A percentile compares a stretch with the other conserved stretches of the same genome.
These are phyloP conservation scores for Stemphylium lycopersici DNA, from an alignment of 2,329 filamentous ascomycete genomes.

Conservation along the genomic window DNA sequence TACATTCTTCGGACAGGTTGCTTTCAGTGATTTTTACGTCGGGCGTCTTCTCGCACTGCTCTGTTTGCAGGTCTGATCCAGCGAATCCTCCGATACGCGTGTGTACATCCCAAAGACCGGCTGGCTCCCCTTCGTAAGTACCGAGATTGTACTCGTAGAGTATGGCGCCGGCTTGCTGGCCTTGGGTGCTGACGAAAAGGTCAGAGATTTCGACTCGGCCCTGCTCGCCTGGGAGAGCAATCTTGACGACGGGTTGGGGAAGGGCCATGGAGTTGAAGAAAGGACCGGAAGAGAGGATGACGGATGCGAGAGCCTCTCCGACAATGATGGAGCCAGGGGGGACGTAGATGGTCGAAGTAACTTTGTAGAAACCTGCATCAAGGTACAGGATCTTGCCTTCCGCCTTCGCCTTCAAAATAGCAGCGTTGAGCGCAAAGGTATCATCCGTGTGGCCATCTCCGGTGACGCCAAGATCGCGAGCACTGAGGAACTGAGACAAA, in stretches of 20 bases:
- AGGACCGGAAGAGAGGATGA: constrained; percentile 77
- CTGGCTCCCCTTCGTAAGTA: constrained; percentile 61
- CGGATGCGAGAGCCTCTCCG: constrained; percentile 82
- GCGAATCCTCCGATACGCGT: constrained; percentile 81
- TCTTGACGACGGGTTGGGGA: constrained; percentile 69
- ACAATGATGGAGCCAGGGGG: constrained; percentile 78
- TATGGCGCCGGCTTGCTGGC: constrained; percentile 69
- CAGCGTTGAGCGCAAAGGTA: constrained; percentile 75
- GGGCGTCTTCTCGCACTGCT: constrained; percentile 78
- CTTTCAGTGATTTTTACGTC: constrained; percentile 58
- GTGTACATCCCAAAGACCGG: constrained; percentile 86
- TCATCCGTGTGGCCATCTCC: constrained; percentile 88
- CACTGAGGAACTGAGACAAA: constrained; percentile 66
- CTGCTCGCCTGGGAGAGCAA: constrained; percentile 67
- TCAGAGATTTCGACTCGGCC: constrained; percentile 75
- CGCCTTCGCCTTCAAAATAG: constrained; percentile 67
- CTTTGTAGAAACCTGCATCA: constrained; percentile 63
- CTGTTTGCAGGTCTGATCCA: constrained; percentile 77
- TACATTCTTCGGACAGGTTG: constrained; percentile 66
- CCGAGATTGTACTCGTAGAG: constrained; percentile 76
- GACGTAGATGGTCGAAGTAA: constrained; percentile 61
- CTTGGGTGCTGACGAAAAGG: constrained; percentile 72
- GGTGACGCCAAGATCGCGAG: constrained; percentile 61
- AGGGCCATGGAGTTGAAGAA: constrained; percentile 55
- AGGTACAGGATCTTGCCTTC: constrained; percentile 62